Conservation (phyloP, 495 filamentous ascomycete species). For the Cetradonia linearis region DNA sequence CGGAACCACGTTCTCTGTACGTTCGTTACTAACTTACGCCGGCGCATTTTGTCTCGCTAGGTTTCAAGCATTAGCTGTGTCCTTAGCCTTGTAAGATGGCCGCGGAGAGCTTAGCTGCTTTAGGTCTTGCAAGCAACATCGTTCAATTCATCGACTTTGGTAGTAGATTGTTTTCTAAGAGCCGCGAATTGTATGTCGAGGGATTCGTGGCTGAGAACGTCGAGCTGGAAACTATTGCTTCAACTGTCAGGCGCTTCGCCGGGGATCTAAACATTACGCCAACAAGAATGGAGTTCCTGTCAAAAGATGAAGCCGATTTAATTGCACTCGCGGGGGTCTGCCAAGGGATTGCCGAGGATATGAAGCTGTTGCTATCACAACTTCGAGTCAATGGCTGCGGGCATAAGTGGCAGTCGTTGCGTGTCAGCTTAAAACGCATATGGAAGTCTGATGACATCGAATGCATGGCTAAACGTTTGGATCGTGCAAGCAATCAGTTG, state of each 20-base stretch:
- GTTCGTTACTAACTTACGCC: too few relatives aligned
- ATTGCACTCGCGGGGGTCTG: not conserved
- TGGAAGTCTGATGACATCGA: not conserved
- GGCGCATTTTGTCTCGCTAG: too few relatives aligned
- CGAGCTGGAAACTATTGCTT: not conserved
- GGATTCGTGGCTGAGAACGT: too few relatives aligned
- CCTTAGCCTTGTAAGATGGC: too few relatives aligned
- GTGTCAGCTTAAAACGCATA: not conserved
- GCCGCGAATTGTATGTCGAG: conserved; percentile 24
- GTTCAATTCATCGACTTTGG: conserved; percentile 35
- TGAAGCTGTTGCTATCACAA: not conserved
- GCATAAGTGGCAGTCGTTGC: conserved; percentile 6
- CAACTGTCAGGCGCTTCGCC: not conserved
- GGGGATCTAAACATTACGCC: not conserved
- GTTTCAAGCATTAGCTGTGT: too few relatives aligned
- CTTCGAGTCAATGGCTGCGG: not conserved
- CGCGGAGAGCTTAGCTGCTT: conserved; percentile 26
- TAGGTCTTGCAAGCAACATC: conserved; percentile 31
- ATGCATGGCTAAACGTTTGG: not conserved
- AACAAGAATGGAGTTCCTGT: not conserved
- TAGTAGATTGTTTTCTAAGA: conserved; percentile 26
- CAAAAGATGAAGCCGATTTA: not conserved
- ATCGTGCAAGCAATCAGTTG: not conserved
- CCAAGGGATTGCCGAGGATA: not conserved
- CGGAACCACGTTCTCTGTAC: too few relatives aligned